Evolutionary conservation across 352 stramenopile species (phyloP).

Genomic region (Blastocystis sp.): DNA sequence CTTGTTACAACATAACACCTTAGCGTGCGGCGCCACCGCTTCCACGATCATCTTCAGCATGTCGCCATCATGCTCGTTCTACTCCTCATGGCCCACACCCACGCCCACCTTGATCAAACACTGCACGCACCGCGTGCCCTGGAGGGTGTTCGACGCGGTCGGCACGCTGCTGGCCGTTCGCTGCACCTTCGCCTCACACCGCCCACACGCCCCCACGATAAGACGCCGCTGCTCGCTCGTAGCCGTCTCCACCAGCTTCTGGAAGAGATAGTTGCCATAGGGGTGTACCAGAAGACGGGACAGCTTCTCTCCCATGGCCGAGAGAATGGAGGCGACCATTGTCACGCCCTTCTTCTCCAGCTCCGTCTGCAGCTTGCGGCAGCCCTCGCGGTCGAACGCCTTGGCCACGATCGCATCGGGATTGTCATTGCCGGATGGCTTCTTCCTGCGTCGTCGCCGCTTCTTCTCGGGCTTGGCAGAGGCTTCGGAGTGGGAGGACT

Average conservation of each 20-base stretch:
- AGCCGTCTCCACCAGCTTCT: slow-evolving; percentile 94
- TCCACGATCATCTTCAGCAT: slow-evolving; percentile 86
- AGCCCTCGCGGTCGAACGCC: slow-evolving; percentile 47
- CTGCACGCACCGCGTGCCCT: slow-evolving; percentile 94
- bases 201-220: slow-evolving; percentile 76
- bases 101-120: slow-evolving; percentile 86
- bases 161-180: slow-evolving; percentile 86
- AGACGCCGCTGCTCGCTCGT: slow-evolving; percentile 83
- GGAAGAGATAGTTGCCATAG: slow-evolving; percentile 94
- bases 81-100: not conserved
- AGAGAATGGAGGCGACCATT: not conserved
- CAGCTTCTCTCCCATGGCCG: slow-evolving; percentile 6
- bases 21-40: slow-evolving; percentile 84
- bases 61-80: slow-evolving; percentile 79
- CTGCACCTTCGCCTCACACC: slow-evolving; percentile 64
- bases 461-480: not conserved
- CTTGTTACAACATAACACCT: slow-evolving; percentile 90
- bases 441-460: not conserved
- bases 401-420: not conserved
- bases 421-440: not conserved
- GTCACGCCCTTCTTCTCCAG: slow-evolving; percentile 23
- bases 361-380: slow-evolving; percentile 23
- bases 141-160: slow-evolving; percentile 91
- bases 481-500: no score
- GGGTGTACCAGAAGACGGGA: slow-evolving; percentile 8